Evolutionary conservation across 805 yeast genomes (phyloP), one percentile per base, ranked within the genome.

Genomic region (Vanderwaltozyma verrucispora): DNA sequence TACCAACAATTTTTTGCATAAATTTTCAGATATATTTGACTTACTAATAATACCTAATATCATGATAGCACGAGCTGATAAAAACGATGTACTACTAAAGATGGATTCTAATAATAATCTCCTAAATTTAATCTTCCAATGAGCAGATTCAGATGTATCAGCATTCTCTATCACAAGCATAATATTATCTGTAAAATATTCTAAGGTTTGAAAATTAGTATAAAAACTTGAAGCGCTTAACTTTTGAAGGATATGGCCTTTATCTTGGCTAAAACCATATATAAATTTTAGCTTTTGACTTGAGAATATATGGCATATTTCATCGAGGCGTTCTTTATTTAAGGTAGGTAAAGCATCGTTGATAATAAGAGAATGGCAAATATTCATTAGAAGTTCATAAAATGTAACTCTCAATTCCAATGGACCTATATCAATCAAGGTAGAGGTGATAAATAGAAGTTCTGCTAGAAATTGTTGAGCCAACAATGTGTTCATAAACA

Each of bases 381-480:
- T 67, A 49, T 82, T 79, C 47, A 77, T 65, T n/a, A 79, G 55
- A 35, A 83, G 54, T 42, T 72, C 74, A 46, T 79, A 77, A 31
- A 82, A 62, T 25, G 64, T 74, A 14, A 57, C 54, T 36, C 94
- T 74, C 44, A 84, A 67, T 26, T 76, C 62, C 7, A 60, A 37
- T 11, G 72, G 69, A 5, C 73, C 74, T 25, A 64, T 57, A 48
- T 69, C 71, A 25, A 69, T 55, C 33, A 69, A 72, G 13, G 80
- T 62, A 1, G 87, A 69, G 19, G 79, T 70, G 43, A 83, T 64
- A 48, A 76, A 75, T 38, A 80, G 68, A 2, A 83, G 66, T 50
- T 85, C 92, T 13, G 87, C 78, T 43, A 84, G 56, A 52, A 68
- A 80, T 54, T 72, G 62, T 40, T 77, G 76, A 9, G 80, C 74